phyloP scores from a whole-genome alignment of 179 eudicot genomes.

The Beta macrorhiza region DNA sequence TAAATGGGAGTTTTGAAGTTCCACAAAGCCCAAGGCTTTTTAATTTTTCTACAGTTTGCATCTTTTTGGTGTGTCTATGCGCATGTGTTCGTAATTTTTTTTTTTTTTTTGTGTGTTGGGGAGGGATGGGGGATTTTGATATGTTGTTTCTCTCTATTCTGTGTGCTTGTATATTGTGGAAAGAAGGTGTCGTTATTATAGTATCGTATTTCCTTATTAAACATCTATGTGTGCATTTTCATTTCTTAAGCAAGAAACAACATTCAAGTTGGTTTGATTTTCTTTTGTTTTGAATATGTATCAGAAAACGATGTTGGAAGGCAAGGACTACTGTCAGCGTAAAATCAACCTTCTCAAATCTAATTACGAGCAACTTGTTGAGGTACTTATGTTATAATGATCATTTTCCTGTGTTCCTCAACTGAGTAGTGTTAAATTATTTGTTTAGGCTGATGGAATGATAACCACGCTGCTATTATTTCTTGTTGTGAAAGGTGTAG shows the following conservation, averaged over 20 bases:
- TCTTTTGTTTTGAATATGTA: conserved; percentile 19
- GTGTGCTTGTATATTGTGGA: not conserved
- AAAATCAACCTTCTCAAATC: conserved; percentile 89
- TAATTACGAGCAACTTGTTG: conserved; percentile 90
- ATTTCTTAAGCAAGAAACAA: not conserved
- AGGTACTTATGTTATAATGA: conserved; percentile 44
- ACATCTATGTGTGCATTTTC: not conserved
- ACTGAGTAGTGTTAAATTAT: no score
- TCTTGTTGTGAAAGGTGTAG: not conserved
- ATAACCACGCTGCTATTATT: not conserved
- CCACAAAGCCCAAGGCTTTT: not conserved
- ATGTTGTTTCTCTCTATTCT: no score
- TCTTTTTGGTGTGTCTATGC: not conserved
- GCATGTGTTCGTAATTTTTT: not conserved
- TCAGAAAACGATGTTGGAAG: conserved; percentile 92
- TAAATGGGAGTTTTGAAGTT: not conserved
- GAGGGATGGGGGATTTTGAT: not conserved
- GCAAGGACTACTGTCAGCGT: conserved; percentile 93
- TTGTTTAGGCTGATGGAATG: not conserved
- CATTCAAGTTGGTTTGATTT: conserved; percentile 1
- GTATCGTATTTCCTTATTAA: not conserved
- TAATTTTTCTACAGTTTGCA: not conserved
- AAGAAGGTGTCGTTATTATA: not conserved
- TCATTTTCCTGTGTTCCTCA: not conserved
- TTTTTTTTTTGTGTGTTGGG: not conserved